phyloP scores from a whole-genome alignment of 768 basidiomycete species.

The Termitomyces sp. region DNA sequence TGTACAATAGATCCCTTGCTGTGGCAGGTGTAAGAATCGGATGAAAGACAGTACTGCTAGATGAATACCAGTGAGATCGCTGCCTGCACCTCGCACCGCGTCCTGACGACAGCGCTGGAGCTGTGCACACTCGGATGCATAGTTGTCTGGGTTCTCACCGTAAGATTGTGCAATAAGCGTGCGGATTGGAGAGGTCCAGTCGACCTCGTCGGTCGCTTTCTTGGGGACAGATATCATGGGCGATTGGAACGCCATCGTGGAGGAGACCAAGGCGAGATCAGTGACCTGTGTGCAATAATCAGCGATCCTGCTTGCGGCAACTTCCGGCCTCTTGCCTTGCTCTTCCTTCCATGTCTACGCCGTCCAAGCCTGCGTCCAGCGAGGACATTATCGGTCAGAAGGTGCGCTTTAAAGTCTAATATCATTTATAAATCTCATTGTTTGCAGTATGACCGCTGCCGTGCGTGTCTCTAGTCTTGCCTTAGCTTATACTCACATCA shows the following conservation, averaged over 20 bases:
- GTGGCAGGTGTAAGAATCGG: not conserved
- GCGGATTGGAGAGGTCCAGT: constrained; percentile 89
- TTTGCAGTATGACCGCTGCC: constrained; percentile 76
- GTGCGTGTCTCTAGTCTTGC: constrained; percentile 40
- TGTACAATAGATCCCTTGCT: constrained; percentile 94
- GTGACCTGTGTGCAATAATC: not conserved
- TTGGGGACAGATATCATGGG: constrained; percentile 90
- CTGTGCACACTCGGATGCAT: constrained; percentile 74
- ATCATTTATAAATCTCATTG: constrained; percentile 6
- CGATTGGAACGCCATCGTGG: constrained; percentile 66
- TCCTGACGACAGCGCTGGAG: constrained; percentile 93
- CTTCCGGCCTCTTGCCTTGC: constrained; percentile 20
- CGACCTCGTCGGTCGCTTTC: constrained; percentile 95
- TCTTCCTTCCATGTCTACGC: constrained; percentile 34
- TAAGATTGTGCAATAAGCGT: constrained; percentile 87
- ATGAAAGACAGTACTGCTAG: no score
- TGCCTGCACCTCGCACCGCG: constrained; percentile 93
- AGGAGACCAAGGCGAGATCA: not conserved
- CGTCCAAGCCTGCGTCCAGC: constrained; percentile 69
- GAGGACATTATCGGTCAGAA: constrained; percentile 91
- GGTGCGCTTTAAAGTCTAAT: constrained; percentile 36
- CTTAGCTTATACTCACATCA: constrained; percentile 5
- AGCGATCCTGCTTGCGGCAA: constrained; percentile 21
- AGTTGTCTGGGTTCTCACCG: constrained; percentile 88
- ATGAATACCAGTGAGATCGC: constrained; percentile 78